Percentiles rank a stretch among this genome's conserved stretches.
phyloP scores from a whole-genome alignment of 257 asterid genomes.

The Verbascum thapsus region DNA sequence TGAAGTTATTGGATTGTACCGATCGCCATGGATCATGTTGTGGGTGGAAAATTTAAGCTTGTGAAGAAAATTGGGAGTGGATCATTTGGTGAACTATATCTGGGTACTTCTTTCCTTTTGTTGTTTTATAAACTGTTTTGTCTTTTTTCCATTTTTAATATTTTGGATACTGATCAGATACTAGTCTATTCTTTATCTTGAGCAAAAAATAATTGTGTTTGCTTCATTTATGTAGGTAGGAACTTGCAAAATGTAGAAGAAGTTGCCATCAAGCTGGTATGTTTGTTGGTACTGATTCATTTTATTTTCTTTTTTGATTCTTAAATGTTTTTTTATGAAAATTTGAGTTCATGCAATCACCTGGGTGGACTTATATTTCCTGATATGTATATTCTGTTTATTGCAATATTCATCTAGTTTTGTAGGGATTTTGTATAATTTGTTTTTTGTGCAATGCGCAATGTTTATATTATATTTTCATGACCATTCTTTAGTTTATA shows the following conservation, averaged over 20 bases:
- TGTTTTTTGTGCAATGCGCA: conserved; percentile 6
- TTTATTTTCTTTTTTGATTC: not conserved
- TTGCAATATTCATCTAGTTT: conserved; percentile 8
- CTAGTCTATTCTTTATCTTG: not conserved
- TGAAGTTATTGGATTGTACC: conserved; percentile 26
- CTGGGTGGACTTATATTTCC: conserved; percentile 12
- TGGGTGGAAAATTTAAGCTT: conserved; percentile 80
- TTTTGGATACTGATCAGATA: conserved; percentile 26
- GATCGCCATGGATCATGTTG: conserved; percentile 75
- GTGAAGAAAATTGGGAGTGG: conserved; percentile 90
- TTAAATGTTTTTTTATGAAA: too few relatives aligned
- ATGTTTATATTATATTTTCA: not conserved
- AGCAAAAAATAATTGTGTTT: conserved; percentile 1
- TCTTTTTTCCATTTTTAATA: conserved; percentile 1
- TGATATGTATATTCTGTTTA: conserved; percentile 9
- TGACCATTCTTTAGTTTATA: conserved; percentile 20
- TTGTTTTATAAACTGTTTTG: conserved; percentile 1
- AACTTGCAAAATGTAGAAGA: conserved; percentile 88
- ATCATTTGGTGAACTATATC: conserved; percentile 79
- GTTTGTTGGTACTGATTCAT: conserved; percentile 5
- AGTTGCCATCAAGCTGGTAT: conserved; percentile 87
- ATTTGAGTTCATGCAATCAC: conserved; percentile 3
- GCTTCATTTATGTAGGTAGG: conserved; percentile 55
- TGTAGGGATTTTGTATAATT: too few relatives aligned
- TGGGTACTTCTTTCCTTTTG: conserved; percentile 44